Evolutionary conservation across 106 monocot genomes (phyloP).

Genomic region (Allium cepa): DNA sequence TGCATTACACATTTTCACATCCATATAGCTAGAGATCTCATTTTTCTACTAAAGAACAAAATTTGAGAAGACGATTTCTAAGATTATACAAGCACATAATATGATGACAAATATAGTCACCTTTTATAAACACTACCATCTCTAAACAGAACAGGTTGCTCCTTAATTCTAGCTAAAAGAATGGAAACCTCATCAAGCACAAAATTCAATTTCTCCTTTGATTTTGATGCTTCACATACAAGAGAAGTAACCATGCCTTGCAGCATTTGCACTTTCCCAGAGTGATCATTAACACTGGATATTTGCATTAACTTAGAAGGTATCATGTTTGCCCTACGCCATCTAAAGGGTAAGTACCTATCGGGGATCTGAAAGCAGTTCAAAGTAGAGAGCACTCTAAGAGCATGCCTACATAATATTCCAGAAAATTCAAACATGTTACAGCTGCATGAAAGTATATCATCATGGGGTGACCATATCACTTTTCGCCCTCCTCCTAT

Average conservation of each 20-base stretch:
- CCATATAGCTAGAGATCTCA: too few species aligned
- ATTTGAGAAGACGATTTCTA: neutral
- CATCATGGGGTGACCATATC: conserved; percentile 40
- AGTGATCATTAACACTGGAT: conserved; percentile 14
- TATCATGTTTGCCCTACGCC: conserved; percentile 44
- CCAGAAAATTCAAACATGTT: conserved; percentile 72
- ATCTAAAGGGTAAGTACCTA: conserved; percentile 47
- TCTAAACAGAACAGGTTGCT: conserved; percentile 26
- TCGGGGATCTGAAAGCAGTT: conserved; percentile 83
- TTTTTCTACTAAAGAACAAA: too few species aligned
- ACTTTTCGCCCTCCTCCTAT: conserved; percentile 52
- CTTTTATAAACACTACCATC: conserved; percentile 1
- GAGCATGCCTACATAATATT: conserved; percentile 60
- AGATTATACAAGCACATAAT: neutral
- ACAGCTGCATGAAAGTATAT: conserved; percentile 74
- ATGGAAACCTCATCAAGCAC: conserved; percentile 36
- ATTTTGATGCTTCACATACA: conserved; percentile 51
- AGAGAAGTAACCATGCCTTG: conserved; percentile 60
- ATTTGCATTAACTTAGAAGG: conserved; percentile 12
- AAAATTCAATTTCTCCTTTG: conserved; percentile 60
- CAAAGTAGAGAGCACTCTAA: conserved; percentile 61
- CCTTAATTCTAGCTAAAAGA: conserved; percentile 44
- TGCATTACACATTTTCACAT: too few species aligned
- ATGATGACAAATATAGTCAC: neutral
- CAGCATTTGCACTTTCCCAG: conserved; percentile 41